Evolutionary conservation across 2,329 filamentous ascomycete genomes (phyloP).

Genomic region (Neodidymelliopsis sp.): DNA sequence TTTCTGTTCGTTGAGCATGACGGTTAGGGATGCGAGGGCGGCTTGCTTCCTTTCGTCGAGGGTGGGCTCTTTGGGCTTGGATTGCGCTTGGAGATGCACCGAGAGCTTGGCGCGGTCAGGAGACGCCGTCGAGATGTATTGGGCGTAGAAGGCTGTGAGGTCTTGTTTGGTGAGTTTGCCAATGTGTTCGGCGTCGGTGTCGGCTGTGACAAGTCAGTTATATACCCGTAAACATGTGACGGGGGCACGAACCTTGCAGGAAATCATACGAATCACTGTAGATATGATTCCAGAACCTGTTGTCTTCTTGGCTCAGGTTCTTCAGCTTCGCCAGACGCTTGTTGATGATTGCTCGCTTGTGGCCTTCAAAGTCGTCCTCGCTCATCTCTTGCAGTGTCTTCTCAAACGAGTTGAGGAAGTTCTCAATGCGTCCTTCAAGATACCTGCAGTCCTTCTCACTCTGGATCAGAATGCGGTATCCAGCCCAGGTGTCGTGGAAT

Average conservation of each 20-base stretch:
- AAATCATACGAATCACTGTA: slow-evolving; percentile 90
- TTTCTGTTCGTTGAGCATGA: slow-evolving; percentile 58
- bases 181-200: slow-evolving; percentile 78
- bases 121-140: slow-evolving; percentile 78
- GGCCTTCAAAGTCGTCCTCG: slow-evolving; percentile 83
- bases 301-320: slow-evolving; percentile 86
- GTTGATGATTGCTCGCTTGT: slow-evolving; percentile 88
- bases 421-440: slow-evolving; percentile 85
- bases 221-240: slow-evolving; percentile 6
- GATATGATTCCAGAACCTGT: slow-evolving; percentile 85
- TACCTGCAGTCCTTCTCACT: slow-evolving; percentile 87
- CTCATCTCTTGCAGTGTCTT: slow-evolving; percentile 76
- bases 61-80: slow-evolving; percentile 50
- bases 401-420: slow-evolving; percentile 76
- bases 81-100: slow-evolving; percentile 82
- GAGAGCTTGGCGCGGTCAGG: slow-evolving; percentile 79
- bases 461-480: slow-evolving; percentile 90
- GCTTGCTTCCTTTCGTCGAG: slow-evolving; percentile 53
- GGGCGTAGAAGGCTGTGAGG: slow-evolving; percentile 78
- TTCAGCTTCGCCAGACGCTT: slow-evolving; percentile 90
- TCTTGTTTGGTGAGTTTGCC: slow-evolving; percentile 79
- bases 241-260: slow-evolving; percentile 71
- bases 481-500: slow-evolving; percentile 75
- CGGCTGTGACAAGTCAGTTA: slow-evolving; percentile 59
- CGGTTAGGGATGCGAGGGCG: slow-evolving; percentile 46